Percentiles rank a stretch among this genome's conserved stretches.
Evolutionary conservation across 2,329 filamentous ascomycete species (phyloP).

Genomic region (Balansia obtecta): DNA sequence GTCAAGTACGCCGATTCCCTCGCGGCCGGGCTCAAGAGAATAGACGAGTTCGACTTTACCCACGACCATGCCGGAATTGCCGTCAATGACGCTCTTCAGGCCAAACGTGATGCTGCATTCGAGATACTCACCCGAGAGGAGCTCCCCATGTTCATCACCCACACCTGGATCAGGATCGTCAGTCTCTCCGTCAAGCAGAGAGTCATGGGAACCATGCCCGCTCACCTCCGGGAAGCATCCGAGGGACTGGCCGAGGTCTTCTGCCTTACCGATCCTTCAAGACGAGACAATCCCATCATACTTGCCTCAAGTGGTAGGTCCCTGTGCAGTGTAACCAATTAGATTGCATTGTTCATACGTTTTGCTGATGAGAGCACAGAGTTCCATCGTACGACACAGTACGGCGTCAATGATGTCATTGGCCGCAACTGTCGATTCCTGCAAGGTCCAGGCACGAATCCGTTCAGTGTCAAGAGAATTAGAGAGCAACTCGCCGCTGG

Average conservation of each 20-base stretch:
- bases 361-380: conserved; percentile 28
- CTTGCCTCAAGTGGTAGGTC: conserved; percentile 59
- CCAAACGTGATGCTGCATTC: conserved; percentile 53
- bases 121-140: conserved; percentile 53
- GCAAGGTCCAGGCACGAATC: conserved; percentile 60
- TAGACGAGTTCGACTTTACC: conserved; percentile 44
- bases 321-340: too few species aligned
- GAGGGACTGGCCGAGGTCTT: conserved; percentile 68
- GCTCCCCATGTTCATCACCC: conserved; percentile 58
- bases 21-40: conserved; percentile 43
- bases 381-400: conserved; percentile 63
- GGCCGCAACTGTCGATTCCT: conserved; percentile 69
- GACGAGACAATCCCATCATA: conserved; percentile 63
- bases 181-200: conserved; percentile 54
- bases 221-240: conserved; percentile 53
- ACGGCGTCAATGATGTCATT: conserved; percentile 58
- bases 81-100: conserved; percentile 44
- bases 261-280: conserved; percentile 61
- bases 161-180: conserved; percentile 57
- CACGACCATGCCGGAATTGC: conserved; percentile 36
- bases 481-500: conserved; percentile 46
- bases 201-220: conserved; percentile 54
- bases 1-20: conserved; percentile 61
- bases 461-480: conserved; percentile 47
- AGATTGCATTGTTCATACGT: too few species aligned